Evolutionary conservation across 2,329 filamentous ascomycete species (phyloP).

Genomic region (Apiospora kogelbergensis): DNA sequence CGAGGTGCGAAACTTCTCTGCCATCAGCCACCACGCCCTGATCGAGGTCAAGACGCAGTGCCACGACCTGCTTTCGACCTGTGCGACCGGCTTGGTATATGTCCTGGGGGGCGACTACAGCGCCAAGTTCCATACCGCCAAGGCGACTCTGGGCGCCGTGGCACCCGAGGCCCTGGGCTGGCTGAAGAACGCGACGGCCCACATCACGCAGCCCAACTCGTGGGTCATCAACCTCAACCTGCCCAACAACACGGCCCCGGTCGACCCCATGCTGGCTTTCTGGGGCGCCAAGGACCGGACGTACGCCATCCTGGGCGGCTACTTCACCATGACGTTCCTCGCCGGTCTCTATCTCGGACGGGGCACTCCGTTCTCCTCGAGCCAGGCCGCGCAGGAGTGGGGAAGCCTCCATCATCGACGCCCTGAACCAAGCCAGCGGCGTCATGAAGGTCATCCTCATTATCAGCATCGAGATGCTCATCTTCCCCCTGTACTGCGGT

Average conservation of each 20-base stretch:
- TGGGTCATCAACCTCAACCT: constrained; percentile 60
- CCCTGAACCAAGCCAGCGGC: constrained; percentile 88
- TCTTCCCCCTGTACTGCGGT: constrained; percentile 94
- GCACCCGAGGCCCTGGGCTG: constrained; percentile 24
- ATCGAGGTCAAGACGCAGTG: constrained; percentile 58
- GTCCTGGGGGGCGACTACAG: constrained; percentile 45
- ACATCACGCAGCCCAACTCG: constrained; percentile 46
- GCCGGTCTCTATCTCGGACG: constrained; percentile 79
- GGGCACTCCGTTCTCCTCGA: constrained; percentile 65
- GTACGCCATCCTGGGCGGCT: constrained; percentile 78
- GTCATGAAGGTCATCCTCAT: constrained; percentile 98
- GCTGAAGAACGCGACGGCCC: constrained; percentile 32
- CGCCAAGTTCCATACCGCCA: constrained; percentile 27
- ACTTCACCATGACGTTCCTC: constrained; percentile 70
- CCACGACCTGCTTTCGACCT: constrained; percentile 36
- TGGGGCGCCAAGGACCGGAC: constrained; percentile 67
- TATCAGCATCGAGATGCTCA: constrained; percentile 98
- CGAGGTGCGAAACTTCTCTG: constrained; percentile 75
- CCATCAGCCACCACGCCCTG: constrained; percentile 71
- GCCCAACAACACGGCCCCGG: constrained; percentile 33
- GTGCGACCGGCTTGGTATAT: constrained; percentile 41
- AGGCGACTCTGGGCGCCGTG: constrained; percentile 19
- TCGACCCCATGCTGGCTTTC: constrained; percentile 61
- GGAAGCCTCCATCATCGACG: constrained; percentile 79
- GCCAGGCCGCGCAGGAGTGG: constrained; percentile 57